Percentiles rank a stretch among this genome's conserved stretches.
Conservation (phyloP, 768 basidiomycete species). For the Mycena epipterygia region DNA sequence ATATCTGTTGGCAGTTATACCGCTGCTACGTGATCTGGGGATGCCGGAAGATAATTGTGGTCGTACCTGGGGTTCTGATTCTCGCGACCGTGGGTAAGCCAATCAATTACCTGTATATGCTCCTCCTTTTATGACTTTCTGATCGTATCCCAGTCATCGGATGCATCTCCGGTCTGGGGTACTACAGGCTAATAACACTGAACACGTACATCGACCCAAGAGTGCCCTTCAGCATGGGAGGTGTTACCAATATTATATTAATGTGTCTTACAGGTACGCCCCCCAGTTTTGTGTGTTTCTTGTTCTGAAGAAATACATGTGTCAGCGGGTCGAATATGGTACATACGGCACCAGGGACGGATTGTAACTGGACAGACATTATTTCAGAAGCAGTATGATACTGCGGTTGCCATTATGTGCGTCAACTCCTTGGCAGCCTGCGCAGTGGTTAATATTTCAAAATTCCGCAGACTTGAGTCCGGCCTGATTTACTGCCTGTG, state of each 20-base stretch:
- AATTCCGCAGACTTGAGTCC: slow-evolving; percentile 14
- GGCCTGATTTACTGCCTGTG: slow-evolving; percentile 17
- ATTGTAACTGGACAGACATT: neutral
- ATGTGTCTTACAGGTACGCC: slow-evolving; percentile 14
- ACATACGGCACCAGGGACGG: slow-evolving; percentile 5
- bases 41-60: neutral
- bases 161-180: slow-evolving; percentile 10
- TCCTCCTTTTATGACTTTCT: neutral
- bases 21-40: slow-evolving; percentile 29
- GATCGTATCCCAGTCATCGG: neutral
- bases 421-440: neutral
- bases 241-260: slow-evolving; percentile 8
- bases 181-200: neutral
- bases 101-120: neutral
- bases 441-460: neutral
- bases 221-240: slow-evolving; percentile 21
- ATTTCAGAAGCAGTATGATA: slow-evolving; percentile 4
- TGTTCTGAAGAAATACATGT: neutral
- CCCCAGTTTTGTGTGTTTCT: neutral
- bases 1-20: neutral
- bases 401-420: slow-evolving; percentile 20
- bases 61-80: slow-evolving; percentile 1
- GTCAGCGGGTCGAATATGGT: slow-evolving; percentile 25
- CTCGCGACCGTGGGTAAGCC: slow-evolving; percentile 15
- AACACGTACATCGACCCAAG: neutral